Percentiles rank a stretch among this genome's conserved stretches.
Conservation (phyloP, 2,329 filamentous ascomycete species). For the Beauveria asiatica region DNA sequence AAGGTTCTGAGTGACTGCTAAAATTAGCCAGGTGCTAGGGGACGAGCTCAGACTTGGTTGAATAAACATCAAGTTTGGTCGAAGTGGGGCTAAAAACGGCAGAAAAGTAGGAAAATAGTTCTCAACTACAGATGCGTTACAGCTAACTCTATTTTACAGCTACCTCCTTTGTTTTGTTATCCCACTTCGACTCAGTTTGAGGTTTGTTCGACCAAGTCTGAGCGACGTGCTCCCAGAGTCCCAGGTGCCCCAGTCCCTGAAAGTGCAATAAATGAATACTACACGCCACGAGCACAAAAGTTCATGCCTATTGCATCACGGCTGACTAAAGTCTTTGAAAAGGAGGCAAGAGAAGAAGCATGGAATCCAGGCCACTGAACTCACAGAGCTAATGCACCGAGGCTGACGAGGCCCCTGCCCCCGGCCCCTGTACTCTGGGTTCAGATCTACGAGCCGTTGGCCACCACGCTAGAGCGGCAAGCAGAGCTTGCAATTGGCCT, state of each 20-base stretch:
- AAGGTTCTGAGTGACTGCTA: not conserved
- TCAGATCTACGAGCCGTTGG: constrained; percentile 1
- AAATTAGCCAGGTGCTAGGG: not conserved
- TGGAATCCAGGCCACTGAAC: not conserved
- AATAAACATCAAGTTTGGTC: too few species aligned
- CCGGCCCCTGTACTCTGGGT: too few species aligned
- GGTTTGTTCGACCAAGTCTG: too few species aligned
- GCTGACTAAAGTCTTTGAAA: not conserved
- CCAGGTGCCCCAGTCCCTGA: not conserved
- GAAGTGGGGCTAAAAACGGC: too few species aligned
- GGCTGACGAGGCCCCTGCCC: not conserved
- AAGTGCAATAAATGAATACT: not conserved
- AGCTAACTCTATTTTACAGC: too few species aligned
- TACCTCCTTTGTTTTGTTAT: too few species aligned
- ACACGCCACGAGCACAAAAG: constrained; percentile 5
- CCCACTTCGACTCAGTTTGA: too few species aligned
- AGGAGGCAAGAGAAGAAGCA: not conserved
- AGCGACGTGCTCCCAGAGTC: too few species aligned
- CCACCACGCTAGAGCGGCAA: not conserved
- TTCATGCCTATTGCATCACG: not conserved
- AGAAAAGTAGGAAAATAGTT: too few species aligned
- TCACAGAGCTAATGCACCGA: not conserved
- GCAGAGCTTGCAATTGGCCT: not conserved
- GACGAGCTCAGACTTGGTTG: too few species aligned
- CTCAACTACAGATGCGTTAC: too few species aligned